Conservation (phyloP, 257 asterid species). For the Catharanthus roseus region DNA sequence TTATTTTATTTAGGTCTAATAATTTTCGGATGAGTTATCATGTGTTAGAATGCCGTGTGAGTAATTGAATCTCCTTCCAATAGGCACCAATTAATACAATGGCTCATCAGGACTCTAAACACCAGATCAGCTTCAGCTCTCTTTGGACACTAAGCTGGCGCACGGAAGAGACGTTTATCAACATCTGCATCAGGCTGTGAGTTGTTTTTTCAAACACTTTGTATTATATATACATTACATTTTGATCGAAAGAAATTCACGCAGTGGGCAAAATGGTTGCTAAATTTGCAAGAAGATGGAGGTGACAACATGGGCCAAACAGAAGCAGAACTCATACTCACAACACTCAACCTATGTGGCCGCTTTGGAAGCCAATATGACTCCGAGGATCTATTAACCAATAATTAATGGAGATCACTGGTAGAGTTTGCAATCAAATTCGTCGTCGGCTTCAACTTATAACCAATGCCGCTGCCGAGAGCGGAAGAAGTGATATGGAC, state of each 20-base stretch:
- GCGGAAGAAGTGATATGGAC: constrained; percentile 19
- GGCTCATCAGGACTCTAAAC: constrained; percentile 34
- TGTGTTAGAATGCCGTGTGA: too few species aligned
- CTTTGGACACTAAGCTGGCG: constrained; percentile 43
- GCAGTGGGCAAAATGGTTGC: constrained; percentile 79
- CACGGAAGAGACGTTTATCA: constrained; percentile 55
- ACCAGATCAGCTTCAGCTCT: constrained; percentile 52
- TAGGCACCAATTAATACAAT: constrained; percentile 40
- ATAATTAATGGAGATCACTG: constrained; percentile 33
- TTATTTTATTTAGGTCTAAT: too few species aligned
- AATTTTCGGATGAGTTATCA: too few species aligned
- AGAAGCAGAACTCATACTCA: constrained; percentile 51
- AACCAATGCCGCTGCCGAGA: constrained; percentile 22
- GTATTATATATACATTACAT: too few species aligned
- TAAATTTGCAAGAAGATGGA: constrained; percentile 23
- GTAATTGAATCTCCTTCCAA: too few species aligned
- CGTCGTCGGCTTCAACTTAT: constrained; percentile 24
- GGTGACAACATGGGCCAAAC: constrained; percentile 21
- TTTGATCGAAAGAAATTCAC: too few species aligned
- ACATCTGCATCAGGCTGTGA: constrained; percentile 46
- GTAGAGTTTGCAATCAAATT: constrained; percentile 37
- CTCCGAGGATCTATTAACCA: constrained; percentile 31
- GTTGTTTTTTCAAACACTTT: not conserved
- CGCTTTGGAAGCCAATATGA: constrained; percentile 2
- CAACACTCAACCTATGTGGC: constrained; percentile 33